A percentile compares a stretch with the other conserved stretches of the same genome.
These are phyloP conservation scores for Coniella vitis DNA, from an alignment of 2,329 filamentous ascomycete genomes.

Conservation along the genomic window DNA sequence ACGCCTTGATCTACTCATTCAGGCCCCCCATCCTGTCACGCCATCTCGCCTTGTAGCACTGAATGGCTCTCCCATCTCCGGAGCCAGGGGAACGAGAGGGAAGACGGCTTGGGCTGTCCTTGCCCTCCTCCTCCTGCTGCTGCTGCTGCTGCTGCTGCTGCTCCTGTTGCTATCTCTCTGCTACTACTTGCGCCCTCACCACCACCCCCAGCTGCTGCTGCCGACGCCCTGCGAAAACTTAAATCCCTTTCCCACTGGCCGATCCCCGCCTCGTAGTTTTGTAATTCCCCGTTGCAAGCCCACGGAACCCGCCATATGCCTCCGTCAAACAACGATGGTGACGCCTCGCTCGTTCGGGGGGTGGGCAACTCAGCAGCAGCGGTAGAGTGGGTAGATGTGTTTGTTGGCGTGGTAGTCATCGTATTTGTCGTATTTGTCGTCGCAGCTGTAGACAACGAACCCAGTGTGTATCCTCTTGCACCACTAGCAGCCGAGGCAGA, in stretches of 20 bases:
- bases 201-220: neutral
- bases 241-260: no score
- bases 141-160: neutral
- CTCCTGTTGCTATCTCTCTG: neutral
- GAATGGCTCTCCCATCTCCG: slow-evolving; percentile 8
- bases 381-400: no score
- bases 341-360: neutral
- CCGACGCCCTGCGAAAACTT: neutral
- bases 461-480: neutral
- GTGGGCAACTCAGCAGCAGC: no score
- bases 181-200: slow-evolving; percentile 2
- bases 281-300: neutral
- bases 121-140: neutral
- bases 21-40: neutral
- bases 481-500: neutral
- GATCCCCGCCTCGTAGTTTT: slow-evolving; percentile 3
- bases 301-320: slow-evolving; percentile 9
- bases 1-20: neutral
- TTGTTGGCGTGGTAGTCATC: neutral
- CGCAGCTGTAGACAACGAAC: neutral
- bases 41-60: slow-evolving; percentile 1
- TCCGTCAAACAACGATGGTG: neutral
- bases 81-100: slow-evolving; percentile 12
- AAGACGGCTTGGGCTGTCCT: neutral
- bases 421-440: neutral